Evolutionary conservation across 768 basidiomycete species (phyloP), one percentile per base, ranked within the genome.

Genomic region (Hygrophorus pudorinus): DNA sequence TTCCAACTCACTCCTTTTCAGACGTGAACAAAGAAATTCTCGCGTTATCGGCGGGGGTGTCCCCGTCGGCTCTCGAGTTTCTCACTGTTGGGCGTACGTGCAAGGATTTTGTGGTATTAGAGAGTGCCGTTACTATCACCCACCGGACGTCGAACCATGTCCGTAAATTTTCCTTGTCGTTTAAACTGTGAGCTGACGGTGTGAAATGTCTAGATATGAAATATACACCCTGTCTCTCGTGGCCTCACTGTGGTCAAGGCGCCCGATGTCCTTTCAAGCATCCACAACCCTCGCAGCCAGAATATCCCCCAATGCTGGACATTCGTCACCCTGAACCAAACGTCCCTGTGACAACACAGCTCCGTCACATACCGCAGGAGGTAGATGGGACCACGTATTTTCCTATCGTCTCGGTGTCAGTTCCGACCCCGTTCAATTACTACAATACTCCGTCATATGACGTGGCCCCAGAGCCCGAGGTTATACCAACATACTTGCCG

Each of bases 51-150:
- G 30, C 8, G 11, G 45, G 16, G 24, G 18, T 24, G 21, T 46
- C 48, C 28, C 51, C 54, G 44, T 56, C 52, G 27, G 35, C 12
- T 5, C 42, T 24, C 14, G 27, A 31, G 54, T 59, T 24, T 13
- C 33, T 3, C 63, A 65, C 46, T 65, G 63, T 45, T 67, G 65
- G 65, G 59, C 63, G 1, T 64, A 57, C 45, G 51, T 67, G 9
- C 63, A 67, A 46, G 64, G 63, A 30, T 43, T 53, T 37, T 64
- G 59, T 45, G 47, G 56, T 28, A 50, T 57, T 16, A 41, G 43
- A 11, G 51, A 55, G 29, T 61, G 60, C 42, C 62, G 49, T 18
- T 60, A 61, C 45, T 55, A 59, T 20, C 64, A 65, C 42, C 58
- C 63, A 3, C 52, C 51, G 20, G 58, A 57, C 14, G 52, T 55